Evolutionary conservation across 192 early-diverging fungal species (phyloP).

Genomic region (Glomus cerebriforme): DNA sequence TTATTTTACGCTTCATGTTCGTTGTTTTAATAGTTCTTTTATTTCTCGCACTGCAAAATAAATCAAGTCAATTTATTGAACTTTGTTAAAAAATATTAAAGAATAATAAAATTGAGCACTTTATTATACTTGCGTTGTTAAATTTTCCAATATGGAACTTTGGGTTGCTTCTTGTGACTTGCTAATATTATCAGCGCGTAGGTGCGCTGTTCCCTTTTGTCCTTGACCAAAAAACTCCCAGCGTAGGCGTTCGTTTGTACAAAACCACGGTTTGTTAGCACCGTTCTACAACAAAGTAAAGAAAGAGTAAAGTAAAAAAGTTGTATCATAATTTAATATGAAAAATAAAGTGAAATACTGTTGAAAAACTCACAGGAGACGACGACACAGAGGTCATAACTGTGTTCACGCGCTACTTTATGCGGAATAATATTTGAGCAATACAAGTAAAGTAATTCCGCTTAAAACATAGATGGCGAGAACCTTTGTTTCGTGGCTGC

Average conservation of each 20-base stretch:
- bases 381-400: constrained; percentile 19
- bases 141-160: not conserved
- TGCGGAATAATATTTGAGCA: not conserved
- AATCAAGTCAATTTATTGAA: not conserved
- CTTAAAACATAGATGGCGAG: not conserved
- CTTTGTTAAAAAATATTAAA: too few species aligned
- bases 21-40: not conserved
- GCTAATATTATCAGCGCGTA: not conserved
- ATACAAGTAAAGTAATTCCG: not conserved
- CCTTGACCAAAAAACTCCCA: not conserved
- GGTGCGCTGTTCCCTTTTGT: not conserved
- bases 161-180: not conserved
- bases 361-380: constrained; percentile 9
- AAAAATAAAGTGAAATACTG: not conserved
- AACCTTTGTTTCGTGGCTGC: not conserved
- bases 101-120: not conserved
- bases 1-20: not conserved
- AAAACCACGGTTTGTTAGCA: constrained; percentile 7
- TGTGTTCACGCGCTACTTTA: constrained; percentile 9
- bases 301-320: not conserved
- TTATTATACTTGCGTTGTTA: not conserved
- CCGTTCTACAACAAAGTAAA: not conserved
- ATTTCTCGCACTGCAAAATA: not conserved
- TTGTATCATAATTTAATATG: too few species aligned
- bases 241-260: constrained; percentile 3